Base-by-base conservation (phyloP, 805 yeast genomes). In the Candida insectalens region DNA sequence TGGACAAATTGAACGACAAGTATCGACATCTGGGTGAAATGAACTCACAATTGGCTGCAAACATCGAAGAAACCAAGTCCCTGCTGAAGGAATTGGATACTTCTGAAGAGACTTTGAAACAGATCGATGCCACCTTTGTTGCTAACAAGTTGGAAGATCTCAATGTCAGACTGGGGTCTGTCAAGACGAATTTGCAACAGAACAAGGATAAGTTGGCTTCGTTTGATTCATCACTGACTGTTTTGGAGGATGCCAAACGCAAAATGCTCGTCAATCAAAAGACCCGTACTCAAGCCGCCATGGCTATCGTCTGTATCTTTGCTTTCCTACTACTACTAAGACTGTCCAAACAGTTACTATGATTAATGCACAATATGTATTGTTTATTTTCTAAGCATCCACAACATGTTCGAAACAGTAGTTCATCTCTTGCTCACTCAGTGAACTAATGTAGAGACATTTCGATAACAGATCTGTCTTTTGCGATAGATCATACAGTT, bases 371-470 rank as follows among this genome's bases (percentile, higher is more conserved):
- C n/a, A n/a, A n/a, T n/a, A n/a, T n/a, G 22, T n/a, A 9, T 19
- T 27, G 26, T 29, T 32, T 22, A 19, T 21, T 23, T 12, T 20
- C 12, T 21, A 29, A 19, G 29, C 30, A 9, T 30, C 35, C 14
- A 29, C 38, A 18, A 55, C 30, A 13, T 48, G 41, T 8, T 40
- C 32, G 18, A 51, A 38, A 36, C 71, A 65, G n/a, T 44, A 47
- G 9, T 50, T 49, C 77, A 79, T 77, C 52, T 84, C 94, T 18
- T 75, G 81, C 43, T 77, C 84, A 26, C 78, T 72, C 34, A 83
- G 59, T 5, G 87, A 68, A 42, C 77, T 76, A 42, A 87, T 72
- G 57, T 87, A 87, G 23, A 87, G 68, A 56, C 96, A 88, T 51
- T 80, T 84, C 36, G 94, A 77, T 40, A 89, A 53, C 16, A 87